These are phyloP conservation scores for Diddensiella caesifluorescens DNA, from an alignment of 805 yeast genomes.

Conservation along the genomic window DNA sequence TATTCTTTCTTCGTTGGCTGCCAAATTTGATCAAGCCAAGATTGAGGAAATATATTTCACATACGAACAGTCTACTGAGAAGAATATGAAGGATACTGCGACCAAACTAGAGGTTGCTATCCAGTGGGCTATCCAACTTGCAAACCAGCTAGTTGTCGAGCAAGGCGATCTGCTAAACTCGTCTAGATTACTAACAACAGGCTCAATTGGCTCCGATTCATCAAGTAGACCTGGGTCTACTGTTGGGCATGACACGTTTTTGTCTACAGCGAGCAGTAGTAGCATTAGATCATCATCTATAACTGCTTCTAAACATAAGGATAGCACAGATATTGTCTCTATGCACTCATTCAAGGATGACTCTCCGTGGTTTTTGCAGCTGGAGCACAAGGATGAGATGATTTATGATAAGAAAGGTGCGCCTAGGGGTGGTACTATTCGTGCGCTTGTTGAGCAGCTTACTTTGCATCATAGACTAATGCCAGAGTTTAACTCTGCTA, in stretches of 20 bases:
- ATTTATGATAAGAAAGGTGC: constrained; percentile 64
- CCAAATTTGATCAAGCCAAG: constrained; percentile 14
- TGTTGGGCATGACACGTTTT: background rate
- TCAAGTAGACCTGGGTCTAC: background rate
- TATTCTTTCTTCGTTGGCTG: constrained; percentile 18
- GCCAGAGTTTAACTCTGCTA: constrained; percentile 58
- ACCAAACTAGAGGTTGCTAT: constrained; percentile 7
- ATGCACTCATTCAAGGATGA: constrained; percentile 1
- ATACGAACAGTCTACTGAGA: constrained; percentile 14
- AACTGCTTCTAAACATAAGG: background rate
- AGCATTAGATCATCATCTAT: constrained; percentile 1
- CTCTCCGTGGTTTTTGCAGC: constrained; percentile 47
- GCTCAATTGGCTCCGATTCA: background rate
- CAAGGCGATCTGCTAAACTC: constrained; percentile 1
- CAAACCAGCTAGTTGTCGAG: constrained; percentile 1
- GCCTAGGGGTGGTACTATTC: constrained; percentile 77
- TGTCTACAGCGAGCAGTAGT: constrained; percentile 1
- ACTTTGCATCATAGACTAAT: constrained; percentile 64
- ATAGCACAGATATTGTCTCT: background rate
- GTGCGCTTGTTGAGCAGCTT: constrained; percentile 71
- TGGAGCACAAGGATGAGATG: constrained; percentile 43
- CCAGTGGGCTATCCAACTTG: constrained; percentile 3
- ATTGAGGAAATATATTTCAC: constrained; percentile 18
- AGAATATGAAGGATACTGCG: constrained; percentile 13
- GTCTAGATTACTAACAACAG: background rate